Conservation (phyloP, 805 yeast genomes). For the Sugiyamaella americana region DNA sequence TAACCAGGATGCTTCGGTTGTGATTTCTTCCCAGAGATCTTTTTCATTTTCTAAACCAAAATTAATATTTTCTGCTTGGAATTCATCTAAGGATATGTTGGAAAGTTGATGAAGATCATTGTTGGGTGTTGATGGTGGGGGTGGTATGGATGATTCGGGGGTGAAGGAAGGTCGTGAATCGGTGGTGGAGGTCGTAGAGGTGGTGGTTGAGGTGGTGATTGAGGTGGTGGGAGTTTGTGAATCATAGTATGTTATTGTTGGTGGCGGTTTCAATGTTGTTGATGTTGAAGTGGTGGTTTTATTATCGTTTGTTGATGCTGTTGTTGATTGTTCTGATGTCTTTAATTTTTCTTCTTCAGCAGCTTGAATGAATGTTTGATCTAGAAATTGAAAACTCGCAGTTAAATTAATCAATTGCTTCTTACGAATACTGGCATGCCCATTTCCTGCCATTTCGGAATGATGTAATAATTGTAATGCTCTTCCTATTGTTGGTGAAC, state of each 20-base stretch:
- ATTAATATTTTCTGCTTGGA: neutral
- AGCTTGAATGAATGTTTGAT: neutral
- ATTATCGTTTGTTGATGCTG: neutral
- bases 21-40: conserved; percentile 18
- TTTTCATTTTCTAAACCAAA: conserved; percentile 10
- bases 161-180: neutral
- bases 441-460: conserved; percentile 17
- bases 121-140: conserved; percentile 1
- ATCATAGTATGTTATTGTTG: neutral
- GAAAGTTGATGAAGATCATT: conserved; percentile 1
- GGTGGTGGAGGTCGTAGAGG: too few species aligned
- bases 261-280: too few species aligned
- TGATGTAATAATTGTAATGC: conserved; percentile 16
- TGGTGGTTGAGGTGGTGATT: too few species aligned
- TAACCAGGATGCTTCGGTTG: conserved; percentile 18
- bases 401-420: conserved; percentile 16
- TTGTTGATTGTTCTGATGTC: neutral
- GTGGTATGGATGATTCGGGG: neutral
- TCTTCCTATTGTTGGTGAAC: conserved; percentile 16
- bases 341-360: neutral
- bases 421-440: conserved; percentile 14
- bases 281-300: neutral
- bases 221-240: neutral
- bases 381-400: conserved; percentile 15
- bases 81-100: conserved; percentile 8